Evolutionary conservation across 345 rosid genomes (phyloP).

Genomic region (Eucalyptus regnans): DNA sequence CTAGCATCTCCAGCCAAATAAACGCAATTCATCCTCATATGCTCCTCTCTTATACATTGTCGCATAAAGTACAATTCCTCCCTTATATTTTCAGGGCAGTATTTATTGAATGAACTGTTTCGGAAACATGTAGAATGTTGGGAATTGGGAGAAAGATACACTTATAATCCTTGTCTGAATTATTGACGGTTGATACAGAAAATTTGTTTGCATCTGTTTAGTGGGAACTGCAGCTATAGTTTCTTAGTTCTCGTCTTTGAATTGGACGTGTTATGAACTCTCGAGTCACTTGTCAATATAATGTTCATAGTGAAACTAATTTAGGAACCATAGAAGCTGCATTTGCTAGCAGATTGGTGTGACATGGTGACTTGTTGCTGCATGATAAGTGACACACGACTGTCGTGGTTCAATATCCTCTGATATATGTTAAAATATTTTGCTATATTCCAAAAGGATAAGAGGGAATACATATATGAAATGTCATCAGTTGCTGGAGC

Average conservation of each 20-base stretch:
- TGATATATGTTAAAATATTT: neutral
- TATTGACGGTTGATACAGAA: neutral
- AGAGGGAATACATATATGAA: neutral
- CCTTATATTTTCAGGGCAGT: neutral
- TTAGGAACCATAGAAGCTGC: neutral
- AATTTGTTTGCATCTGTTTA: neutral
- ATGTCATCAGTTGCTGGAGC: fast-evolving
- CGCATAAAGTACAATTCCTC: neutral
- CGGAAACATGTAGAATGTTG: neutral
- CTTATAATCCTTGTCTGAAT: neutral
- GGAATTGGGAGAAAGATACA: neutral
- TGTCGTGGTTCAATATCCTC: neutral
- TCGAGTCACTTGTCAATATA: fast-evolving
- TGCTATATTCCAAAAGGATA: neutral
- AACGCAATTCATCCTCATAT: neutral
- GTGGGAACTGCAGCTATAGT: neutral
- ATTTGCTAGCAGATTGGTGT: neutral
- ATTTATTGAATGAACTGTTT: neutral
- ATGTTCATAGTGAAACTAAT: neutral
- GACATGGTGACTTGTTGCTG: neutral
- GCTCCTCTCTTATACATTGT: neutral
- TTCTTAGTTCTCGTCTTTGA: neutral
- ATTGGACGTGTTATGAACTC: neutral
- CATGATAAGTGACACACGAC: neutral
- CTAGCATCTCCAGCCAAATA: neutral